Conservation (phyloP, 805 yeast species). For the Barnettozyma salicaria region DNA sequence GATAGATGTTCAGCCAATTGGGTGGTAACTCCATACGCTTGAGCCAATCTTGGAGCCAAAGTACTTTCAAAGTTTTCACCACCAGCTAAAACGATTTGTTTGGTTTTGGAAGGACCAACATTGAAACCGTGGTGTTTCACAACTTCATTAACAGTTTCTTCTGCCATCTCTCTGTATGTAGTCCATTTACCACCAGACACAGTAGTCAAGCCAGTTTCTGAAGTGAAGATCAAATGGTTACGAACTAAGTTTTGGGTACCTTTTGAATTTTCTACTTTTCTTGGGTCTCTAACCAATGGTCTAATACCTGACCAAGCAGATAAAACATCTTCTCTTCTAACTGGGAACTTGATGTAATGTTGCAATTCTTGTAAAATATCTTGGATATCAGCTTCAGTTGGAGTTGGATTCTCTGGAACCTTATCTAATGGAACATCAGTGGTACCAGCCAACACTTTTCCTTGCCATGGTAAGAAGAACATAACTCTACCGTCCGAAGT, state of each 20-base stretch:
- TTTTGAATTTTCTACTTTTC: constrained; percentile 36
- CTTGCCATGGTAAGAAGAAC: constrained; percentile 98
- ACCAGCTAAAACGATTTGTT: constrained; percentile 58
- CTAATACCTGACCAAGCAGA: constrained; percentile 98
- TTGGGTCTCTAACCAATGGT: constrained; percentile 86
- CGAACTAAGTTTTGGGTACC: constrained; percentile 86
- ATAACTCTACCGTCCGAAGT: constrained; percentile 95
- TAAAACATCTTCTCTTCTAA: constrained; percentile 81
- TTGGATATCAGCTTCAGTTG: constrained; percentile 81
- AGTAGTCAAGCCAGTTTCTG: constrained; percentile 74
- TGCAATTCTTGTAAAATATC: constrained; percentile 84
- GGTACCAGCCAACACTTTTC: constrained; percentile 92
- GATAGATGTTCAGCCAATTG: constrained; percentile 77
- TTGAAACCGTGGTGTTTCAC: constrained; percentile 42
- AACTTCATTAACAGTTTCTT: constrained; percentile 80
- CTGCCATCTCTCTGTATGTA: constrained; percentile 95
- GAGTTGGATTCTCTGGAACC: constrained; percentile 71
- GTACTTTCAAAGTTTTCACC: constrained; percentile 75
- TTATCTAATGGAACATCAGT: constrained; percentile 81
- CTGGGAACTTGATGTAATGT: constrained; percentile 84
- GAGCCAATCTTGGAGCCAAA: constrained; percentile 72
- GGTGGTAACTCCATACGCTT: constrained; percentile 66
- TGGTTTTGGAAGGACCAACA: constrained; percentile 37
- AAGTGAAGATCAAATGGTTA: constrained; percentile 71
- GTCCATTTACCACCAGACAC: constrained; percentile 99